Conservation (phyloP, 805 yeast species). For the Jamesozyma jinghongensis region DNA sequence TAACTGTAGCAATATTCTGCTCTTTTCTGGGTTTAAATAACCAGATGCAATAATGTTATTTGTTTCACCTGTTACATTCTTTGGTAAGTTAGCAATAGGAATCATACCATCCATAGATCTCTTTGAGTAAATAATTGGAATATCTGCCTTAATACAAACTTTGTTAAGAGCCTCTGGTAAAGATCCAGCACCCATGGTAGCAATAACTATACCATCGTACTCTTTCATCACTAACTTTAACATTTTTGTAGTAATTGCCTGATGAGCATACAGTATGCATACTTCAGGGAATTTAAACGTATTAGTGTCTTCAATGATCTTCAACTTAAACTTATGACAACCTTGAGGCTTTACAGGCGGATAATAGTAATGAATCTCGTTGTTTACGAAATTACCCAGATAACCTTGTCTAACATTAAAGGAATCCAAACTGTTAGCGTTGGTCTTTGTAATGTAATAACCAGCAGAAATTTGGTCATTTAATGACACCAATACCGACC, state of each 20-base stretch:
- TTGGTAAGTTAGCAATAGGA: constrained; percentile 40
- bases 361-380: constrained; percentile 53
- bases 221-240: constrained; percentile 40
- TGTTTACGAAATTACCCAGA: constrained; percentile 59
- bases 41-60: constrained; percentile 52
- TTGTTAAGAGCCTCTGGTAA: constrained; percentile 43
- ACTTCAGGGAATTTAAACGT: constrained; percentile 31
- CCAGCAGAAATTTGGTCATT: constrained; percentile 66
- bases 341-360: constrained; percentile 55
- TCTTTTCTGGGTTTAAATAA: constrained; percentile 56
- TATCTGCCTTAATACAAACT: constrained; percentile 31
- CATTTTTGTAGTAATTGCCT: constrained; percentile 44
- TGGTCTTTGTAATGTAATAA: constrained; percentile 59
- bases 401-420: constrained; percentile 66
- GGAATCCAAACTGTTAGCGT: constrained; percentile 62
- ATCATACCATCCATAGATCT: constrained; percentile 67
- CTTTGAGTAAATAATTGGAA: constrained; percentile 56
- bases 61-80: constrained; percentile 26
- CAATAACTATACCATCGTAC: constrained; percentile 50
- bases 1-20: constrained; percentile 49
- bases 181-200: constrained; percentile 68
- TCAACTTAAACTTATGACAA: constrained; percentile 34
- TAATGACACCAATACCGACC: constrained; percentile 56
- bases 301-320: constrained; percentile 14
- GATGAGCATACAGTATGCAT: constrained; percentile 51